These are phyloP conservation scores for Pythium folliculosum DNA, from an alignment of 352 stramenopile genomes.

Conservation along the genomic window DNA sequence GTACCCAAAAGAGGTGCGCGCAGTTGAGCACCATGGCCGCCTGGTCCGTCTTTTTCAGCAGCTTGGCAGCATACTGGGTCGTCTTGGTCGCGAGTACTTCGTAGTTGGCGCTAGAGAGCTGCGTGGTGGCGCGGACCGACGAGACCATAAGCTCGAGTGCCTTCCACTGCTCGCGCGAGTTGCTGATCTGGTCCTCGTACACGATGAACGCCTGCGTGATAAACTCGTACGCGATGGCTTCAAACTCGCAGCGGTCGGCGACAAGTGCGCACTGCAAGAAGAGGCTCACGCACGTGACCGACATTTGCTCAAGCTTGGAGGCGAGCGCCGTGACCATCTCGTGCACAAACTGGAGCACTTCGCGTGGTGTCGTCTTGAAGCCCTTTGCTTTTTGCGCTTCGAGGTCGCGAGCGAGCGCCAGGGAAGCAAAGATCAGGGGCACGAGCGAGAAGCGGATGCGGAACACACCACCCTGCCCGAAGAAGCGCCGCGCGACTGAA, in stretches of 20 bases:
- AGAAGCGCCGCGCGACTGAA: constrained; percentile 61
- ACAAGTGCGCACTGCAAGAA: constrained; percentile 94
- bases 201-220: constrained; percentile 95
- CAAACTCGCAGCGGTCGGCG: constrained; percentile 82
- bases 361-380: constrained; percentile 72
- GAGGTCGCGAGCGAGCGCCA: constrained; percentile 77
- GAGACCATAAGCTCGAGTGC: constrained; percentile 91
- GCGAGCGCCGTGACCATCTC: constrained; percentile 94
- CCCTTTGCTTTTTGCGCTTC: constrained; percentile 21
- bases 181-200: constrained; percentile 96
- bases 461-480: constrained; percentile 84
- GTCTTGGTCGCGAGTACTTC: constrained; percentile 96
- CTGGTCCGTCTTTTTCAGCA: constrained; percentile 97
- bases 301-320: constrained; percentile 74
- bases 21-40: constrained; percentile 94
- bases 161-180: constrained; percentile 89
- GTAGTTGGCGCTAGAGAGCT: constrained; percentile 91
- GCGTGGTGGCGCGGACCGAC: constrained; percentile 76
- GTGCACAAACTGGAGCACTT: constrained; percentile 98
- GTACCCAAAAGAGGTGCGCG: constrained; percentile 95
- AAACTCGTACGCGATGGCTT: constrained; percentile 97
- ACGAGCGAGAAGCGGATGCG: constrained; percentile 92
- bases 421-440: constrained; percentile 91
- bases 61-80: constrained; percentile 95
- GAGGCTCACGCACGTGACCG: constrained; percentile 87